Base-by-base conservation (phyloP, 2,329 filamentous ascomycete genomes). In the Dactylellina leptospora region DNA sequence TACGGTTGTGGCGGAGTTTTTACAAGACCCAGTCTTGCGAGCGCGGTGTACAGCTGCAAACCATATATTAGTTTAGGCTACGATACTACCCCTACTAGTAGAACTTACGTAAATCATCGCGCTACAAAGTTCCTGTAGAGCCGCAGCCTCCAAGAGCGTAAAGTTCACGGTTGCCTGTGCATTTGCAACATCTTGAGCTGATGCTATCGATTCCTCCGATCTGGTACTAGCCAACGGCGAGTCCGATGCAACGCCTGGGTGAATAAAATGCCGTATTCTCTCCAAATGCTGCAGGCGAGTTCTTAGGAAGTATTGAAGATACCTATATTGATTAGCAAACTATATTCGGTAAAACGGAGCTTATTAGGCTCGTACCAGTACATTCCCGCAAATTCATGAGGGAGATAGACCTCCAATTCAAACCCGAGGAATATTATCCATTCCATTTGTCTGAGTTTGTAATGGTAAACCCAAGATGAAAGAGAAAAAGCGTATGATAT, bases 361-460 rank as follows among this genome's bases (percentile, higher is more conserved):
- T 77, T 74, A 79, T 81, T 38, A 2, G n/a, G 10, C 3, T 27
- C 27, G n/a, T 33, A 71, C 87, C 90, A 95, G 79, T 97, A 97
- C 90, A 97, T 96, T 22, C 87, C 88, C 0, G 88, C 85, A 8
- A 95, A 83, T 79, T 99, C 95, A 78, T 96, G 90, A 0, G 87
- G 84, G 58, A 93, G 88, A 79, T 97, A 97, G 8, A 96, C 86
- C 44, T 93, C 89, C 10, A 97, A 87, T 80, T 99, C 95, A 79
- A 99, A 97, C 10, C 96, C 95, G 28, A 97, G 86, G 78, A 97
- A 90, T 13, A 97, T 84, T 47, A 96, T 89, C 83, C 88, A 90
- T 78, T 93, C 89, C 84, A 97, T 91, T 77, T 93, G 87, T 27
- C 86, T 86, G n/a, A 97, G 84, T 79, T 97, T 97, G 80, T 96